These are phyloP conservation scores for Eimeria falciformis DNA, from an alignment of 169 alveolate genomes.

Conservation along the genomic window DNA sequence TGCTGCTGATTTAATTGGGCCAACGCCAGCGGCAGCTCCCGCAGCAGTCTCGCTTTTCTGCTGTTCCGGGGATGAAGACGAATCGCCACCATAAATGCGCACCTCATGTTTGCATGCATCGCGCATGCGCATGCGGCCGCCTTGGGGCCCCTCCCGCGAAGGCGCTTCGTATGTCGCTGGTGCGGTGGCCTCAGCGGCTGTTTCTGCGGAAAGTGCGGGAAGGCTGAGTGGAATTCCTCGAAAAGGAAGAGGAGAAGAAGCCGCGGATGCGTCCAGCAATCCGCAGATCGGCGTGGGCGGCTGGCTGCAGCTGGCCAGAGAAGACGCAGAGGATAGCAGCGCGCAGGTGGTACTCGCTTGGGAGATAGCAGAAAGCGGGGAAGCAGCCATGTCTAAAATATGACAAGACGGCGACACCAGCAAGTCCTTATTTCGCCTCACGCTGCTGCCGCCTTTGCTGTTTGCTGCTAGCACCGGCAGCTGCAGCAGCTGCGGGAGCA, in stretches of 20 bases:
- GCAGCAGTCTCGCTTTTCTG: neutral
- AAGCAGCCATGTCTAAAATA: neutral
- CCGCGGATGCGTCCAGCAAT: neutral
- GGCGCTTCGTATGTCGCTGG: neutral
- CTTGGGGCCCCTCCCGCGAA: neutral
- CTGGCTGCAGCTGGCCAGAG: conserved; percentile 47
- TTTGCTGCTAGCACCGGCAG: neutral
- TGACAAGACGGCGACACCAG: neutral
- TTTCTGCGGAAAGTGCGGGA: neutral
- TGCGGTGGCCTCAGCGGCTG: conserved; percentile 26
- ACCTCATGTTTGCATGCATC: too few relatives aligned
- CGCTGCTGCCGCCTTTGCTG: conserved; percentile 21
- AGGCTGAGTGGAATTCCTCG: neutral
- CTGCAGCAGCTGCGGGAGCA: neutral
- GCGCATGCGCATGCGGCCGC: neutral
- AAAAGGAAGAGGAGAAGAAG: conserved; percentile 22
- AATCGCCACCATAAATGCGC: too few relatives aligned
- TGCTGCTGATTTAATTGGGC: neutral
- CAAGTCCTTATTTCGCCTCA: neutral
- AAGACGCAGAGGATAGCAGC: conserved; percentile 10
- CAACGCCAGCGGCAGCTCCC: conserved; percentile 1
- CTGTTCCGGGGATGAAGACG: neutral
- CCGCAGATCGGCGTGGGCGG: conserved; percentile 19
- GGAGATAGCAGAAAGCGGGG: conserved; percentile 27
- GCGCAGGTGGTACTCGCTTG: conserved; percentile 42